A percentile compares a stretch with the other conserved stretches of the same genome.
Conservation (phyloP, 495 filamentous ascomycete genomes). For the Penicillium silybi region DNA sequence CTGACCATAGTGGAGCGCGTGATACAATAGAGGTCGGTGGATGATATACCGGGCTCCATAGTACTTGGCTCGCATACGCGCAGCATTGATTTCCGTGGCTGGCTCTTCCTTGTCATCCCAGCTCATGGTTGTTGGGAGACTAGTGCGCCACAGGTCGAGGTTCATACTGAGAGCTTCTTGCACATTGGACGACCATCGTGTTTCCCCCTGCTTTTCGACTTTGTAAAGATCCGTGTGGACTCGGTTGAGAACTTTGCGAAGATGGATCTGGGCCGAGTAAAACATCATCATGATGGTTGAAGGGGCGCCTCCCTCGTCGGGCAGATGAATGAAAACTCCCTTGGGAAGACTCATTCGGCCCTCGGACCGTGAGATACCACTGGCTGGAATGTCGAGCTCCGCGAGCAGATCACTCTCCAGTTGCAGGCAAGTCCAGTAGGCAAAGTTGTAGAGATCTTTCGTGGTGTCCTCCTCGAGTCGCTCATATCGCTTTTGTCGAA, state of each 20-base stretch:
- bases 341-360: conserved; percentile 61
- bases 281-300: conserved; percentile 61
- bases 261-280: conserved; percentile 80
- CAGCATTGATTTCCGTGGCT: conserved; percentile 71
- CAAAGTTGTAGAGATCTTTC: conserved; percentile 62
- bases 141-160: conserved; percentile 47
- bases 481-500: conserved; percentile 55
- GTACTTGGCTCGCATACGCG: conserved; percentile 88
- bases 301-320: conserved; percentile 31
- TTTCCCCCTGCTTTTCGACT: conserved; percentile 41
- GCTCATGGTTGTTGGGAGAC: conserved; percentile 42
- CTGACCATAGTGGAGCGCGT: conserved; percentile 53
- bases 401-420: conserved; percentile 95
- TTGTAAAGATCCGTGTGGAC: conserved; percentile 80
- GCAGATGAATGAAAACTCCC: conserved; percentile 29
- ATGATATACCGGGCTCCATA: conserved; percentile 90
- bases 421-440: conserved; percentile 93
- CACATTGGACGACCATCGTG: conserved; percentile 29
- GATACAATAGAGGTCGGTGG: conserved; percentile 72
- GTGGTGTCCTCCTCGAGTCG: conserved; percentile 19
- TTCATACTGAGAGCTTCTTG: conserved; percentile 42
- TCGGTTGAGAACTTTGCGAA: conserved; percentile 80
- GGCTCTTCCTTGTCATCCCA: conserved; percentile 70
- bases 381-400: conserved; percentile 79
- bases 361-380: conserved; percentile 70